Base-by-base conservation (phyloP, 495 filamentous ascomycete species). In the Hypomontagnella submonticulosa region DNA sequence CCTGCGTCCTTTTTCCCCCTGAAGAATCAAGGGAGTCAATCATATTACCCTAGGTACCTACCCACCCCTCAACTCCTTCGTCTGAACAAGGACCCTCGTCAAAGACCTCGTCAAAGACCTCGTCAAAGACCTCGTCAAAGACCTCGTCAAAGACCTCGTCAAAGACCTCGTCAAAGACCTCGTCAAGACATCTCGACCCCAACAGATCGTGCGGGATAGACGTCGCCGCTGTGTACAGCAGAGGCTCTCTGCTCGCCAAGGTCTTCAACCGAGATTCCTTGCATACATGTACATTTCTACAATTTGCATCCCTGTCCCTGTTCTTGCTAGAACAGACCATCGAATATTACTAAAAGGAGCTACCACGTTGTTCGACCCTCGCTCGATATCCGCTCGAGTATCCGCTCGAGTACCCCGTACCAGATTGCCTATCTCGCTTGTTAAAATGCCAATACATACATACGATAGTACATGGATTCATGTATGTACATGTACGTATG, bases 201-300 rank as follows among this genome's bases (percentile, higher is more conserved):
- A 41, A 49, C 57, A 58, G 60, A 55, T 60, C 60, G 41, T 57
- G 66, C 57, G 66, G 60, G 43, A 57, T 52, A 64, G 44, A 43
- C 16, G 51, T 63, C 42, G 37, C 42, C 48, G 15, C 49, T 44
- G 34, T 57, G 53, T 56, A 68, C 34, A 40, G 33, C 49, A 53
- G 66, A 69, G 66, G 55, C 66, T 69, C 66, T 63, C 6, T 64
- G 60, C 34, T 69, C 66, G 66, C 66, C 66, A 69, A 69, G 66
- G 60, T 69, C 40, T 49, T 53, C 66, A 69, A 69, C 66, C 60
- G 66, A 69, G 66, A 69, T 69, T 69, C 56, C 57, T 53, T 63
- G 56, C 60, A 69, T 63, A 69, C 51, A 58, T 15, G 33, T 33
- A 49, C 46, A 49, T 4, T 16, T 12, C 34, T 33, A 48, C 44